These are phyloP conservation scores for Chaetomium tenue DNA, from an alignment of 495 filamentous ascomycete species.

Conservation along the genomic window DNA sequence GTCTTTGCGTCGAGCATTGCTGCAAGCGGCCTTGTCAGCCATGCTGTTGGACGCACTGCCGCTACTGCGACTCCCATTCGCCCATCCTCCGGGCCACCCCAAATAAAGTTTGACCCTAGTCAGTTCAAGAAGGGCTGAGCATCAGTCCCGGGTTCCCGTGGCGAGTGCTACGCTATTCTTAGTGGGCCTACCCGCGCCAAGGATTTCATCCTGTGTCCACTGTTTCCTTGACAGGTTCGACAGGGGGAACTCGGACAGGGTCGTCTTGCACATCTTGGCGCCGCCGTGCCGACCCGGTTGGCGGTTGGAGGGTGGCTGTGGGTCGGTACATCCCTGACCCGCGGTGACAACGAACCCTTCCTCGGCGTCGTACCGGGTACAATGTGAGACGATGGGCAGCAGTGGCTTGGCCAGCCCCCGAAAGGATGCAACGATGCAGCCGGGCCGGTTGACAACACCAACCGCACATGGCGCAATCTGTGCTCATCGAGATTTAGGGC, in stretches of 20 bases:
- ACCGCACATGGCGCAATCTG: not conserved
- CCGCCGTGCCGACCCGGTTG: not conserved
- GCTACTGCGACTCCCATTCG: no score
- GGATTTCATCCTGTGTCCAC: not conserved
- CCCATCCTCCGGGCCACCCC: not conserved
- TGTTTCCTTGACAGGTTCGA: not conserved
- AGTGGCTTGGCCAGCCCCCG: not conserved
- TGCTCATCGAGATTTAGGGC: not conserved
- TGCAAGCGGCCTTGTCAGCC: not conserved
- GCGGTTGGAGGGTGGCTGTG: not conserved
- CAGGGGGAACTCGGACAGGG: not conserved
- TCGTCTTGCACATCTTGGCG: not conserved
- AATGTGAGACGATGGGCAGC: not conserved
- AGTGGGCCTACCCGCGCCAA: not conserved
- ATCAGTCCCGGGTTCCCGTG: not conserved
- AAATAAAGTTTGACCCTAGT: not conserved
- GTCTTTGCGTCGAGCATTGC: not conserved
- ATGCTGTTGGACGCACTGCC: not conserved
- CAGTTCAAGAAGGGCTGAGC: not conserved
- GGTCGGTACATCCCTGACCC: not conserved
- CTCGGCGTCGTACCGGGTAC: not conserved
- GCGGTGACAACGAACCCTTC: not conserved
- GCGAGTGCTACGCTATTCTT: not conserved
- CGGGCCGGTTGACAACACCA: not conserved
- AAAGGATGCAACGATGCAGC: not conserved